Percentiles rank a stretch among this genome's conserved stretches.
phyloP scores from a whole-genome alignment of 129 eudicot genomes.

The Centrapalus pauciflorus region DNA sequence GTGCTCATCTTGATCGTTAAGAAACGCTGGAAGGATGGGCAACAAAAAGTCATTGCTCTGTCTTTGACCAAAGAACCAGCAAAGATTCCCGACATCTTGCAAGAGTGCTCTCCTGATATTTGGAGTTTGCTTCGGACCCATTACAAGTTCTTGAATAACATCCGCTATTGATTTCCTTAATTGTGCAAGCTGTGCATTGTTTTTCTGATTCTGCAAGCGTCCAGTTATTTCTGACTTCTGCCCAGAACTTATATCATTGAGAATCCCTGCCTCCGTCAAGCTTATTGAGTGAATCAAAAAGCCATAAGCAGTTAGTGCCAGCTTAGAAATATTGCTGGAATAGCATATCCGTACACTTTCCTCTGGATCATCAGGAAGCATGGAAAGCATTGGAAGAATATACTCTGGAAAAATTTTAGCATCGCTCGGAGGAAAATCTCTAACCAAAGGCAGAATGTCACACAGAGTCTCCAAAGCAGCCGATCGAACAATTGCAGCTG shows the following conservation, averaged over 20 bases:
- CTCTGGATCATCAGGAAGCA: slow-evolving; percentile 96
- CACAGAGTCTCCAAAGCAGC: slow-evolving; percentile 95
- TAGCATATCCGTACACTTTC: slow-evolving; percentile 96
- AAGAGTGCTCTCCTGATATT: slow-evolving; percentile 91
- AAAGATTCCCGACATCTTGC: slow-evolving; percentile 82
- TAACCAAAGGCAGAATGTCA: slow-evolving; percentile 84
- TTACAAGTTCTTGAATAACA: slow-evolving; percentile 95
- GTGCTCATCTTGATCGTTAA: slow-evolving; percentile 87
- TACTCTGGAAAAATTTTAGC: slow-evolving; percentile 96
- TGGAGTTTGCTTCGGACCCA: slow-evolving; percentile 98
- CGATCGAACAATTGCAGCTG: slow-evolving; percentile 93
- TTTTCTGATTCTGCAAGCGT: slow-evolving; percentile 37
- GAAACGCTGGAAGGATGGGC: slow-evolving; percentile 90
- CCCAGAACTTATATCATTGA: slow-evolving; percentile 50
- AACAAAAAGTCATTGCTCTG: slow-evolving; percentile 85
- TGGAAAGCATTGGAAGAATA: slow-evolving; percentile 98
- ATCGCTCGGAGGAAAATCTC: slow-evolving; percentile 97
- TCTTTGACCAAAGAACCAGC: slow-evolving; percentile 95
- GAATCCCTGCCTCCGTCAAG: slow-evolving; percentile 94
- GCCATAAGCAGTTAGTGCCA: slow-evolving; percentile 89
- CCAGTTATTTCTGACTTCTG: slow-evolving; percentile 44
- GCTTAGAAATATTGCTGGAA: slow-evolving; percentile 83
- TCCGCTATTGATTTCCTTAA: slow-evolving; percentile 89
- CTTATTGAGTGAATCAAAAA: slow-evolving; percentile 89
- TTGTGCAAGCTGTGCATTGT: slow-evolving; percentile 71